Evolutionary conservation across 2,329 filamentous ascomycete genomes (phyloP).

Genomic region (Pseudogymnoascus sp.): DNA sequence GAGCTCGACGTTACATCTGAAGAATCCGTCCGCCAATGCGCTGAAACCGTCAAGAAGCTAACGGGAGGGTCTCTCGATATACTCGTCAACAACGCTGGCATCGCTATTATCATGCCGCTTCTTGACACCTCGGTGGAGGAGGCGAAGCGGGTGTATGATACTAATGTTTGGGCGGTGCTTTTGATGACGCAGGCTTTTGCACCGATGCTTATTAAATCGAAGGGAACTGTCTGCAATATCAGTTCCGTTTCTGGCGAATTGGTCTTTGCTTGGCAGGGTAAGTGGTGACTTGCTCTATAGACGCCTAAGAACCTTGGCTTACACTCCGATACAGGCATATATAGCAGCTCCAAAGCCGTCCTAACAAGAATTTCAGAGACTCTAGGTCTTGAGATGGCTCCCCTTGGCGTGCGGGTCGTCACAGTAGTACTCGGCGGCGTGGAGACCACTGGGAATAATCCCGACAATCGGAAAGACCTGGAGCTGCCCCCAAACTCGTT

Average conservation of each 20-base stretch:
- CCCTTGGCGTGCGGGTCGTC: slow-evolving; percentile 20
- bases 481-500: slow-evolving; percentile 15
- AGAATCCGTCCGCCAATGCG: slow-evolving; percentile 28
- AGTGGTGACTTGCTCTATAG: neutral
- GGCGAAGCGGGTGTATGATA: slow-evolving; percentile 28
- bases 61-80: slow-evolving; percentile 35
- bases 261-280: slow-evolving; percentile 10
- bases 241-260: slow-evolving; percentile 12
- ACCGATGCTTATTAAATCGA: slow-evolving; percentile 27
- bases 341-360: slow-evolving; percentile 16
- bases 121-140: slow-evolving; percentile 29
- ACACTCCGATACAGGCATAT: slow-evolving; percentile 11
- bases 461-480: neutral
- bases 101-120: slow-evolving; percentile 26
- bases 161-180: slow-evolving; percentile 27
- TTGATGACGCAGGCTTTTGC: slow-evolving; percentile 26
- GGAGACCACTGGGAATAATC: slow-evolving; percentile 13
- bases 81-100: slow-evolving; percentile 38
- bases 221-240: slow-evolving; percentile 26
- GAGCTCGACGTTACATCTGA: slow-evolving; percentile 35
- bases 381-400: slow-evolving; percentile 24
- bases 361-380: slow-evolving; percentile 20
- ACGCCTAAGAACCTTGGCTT: too few relatives aligned
- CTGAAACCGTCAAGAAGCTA: slow-evolving; percentile 26
- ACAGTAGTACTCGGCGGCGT: slow-evolving; percentile 15